Conservation (phyloP, 2,329 filamentous ascomycete species). For the Fusarium tuaranense region DNA sequence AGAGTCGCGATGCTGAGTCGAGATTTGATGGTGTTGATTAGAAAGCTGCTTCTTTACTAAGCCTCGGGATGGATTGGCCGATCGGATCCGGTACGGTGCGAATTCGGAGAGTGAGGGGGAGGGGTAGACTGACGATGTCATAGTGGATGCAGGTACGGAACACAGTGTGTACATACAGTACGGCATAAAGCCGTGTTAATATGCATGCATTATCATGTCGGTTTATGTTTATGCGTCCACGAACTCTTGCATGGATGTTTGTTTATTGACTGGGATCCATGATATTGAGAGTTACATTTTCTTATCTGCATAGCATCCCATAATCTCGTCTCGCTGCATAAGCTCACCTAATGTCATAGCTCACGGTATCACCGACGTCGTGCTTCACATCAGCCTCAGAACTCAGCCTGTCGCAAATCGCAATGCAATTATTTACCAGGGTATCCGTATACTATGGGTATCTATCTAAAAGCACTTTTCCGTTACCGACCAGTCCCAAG, state of each 20-base stretch:
- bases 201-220: background rate
- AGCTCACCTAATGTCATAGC: background rate
- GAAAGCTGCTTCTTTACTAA: slow-evolving; percentile 45
- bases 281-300: background rate
- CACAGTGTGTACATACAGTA: background rate
- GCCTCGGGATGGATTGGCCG: slow-evolving; percentile 37
- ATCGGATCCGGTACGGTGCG: slow-evolving; percentile 18
- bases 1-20: background rate
- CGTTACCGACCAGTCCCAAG: slow-evolving; percentile 5
- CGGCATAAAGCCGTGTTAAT: background rate
- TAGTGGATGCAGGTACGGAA: slow-evolving; percentile 14
- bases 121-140: slow-evolving; percentile 10
- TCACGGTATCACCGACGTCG: background rate
- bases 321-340: background rate
- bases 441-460: background rate
- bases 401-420: background rate
- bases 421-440: background rate
- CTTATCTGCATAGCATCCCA: background rate
- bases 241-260: background rate
- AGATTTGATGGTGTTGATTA: slow-evolving; percentile 37
- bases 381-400: background rate
- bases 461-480: slow-evolving; percentile 9
- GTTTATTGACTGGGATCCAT: background rate
- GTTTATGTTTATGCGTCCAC: background rate
- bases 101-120: slow-evolving; percentile 4